Conservation (phyloP, 2,329 filamentous ascomycete species). For the Scolecobasidium constrictum region DNA sequence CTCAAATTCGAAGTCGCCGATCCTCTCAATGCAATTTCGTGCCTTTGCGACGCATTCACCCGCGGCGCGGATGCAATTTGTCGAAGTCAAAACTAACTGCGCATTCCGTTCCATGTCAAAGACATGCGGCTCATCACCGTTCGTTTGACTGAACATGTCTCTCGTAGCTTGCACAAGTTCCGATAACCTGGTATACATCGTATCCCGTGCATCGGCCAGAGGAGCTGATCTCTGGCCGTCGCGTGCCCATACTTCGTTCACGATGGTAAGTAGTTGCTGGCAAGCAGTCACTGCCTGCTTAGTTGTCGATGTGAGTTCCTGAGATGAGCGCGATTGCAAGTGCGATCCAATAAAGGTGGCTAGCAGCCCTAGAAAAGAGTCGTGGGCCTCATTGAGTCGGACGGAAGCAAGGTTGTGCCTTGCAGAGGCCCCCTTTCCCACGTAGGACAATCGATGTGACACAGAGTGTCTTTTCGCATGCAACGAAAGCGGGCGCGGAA, state of each 20-base stretch:
- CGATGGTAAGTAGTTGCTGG: conserved; percentile 63
- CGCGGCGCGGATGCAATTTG: conserved; percentile 77
- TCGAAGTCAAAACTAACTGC: conserved; percentile 66
- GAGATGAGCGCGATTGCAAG: conserved; percentile 80
- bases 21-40: conserved; percentile 72
- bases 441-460: conserved; percentile 68
- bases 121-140: conserved; percentile 59
- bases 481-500: conserved; percentile 16
- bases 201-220: conserved; percentile 57
- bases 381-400: conserved; percentile 67
- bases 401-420: conserved; percentile 73
- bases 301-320: conserved; percentile 71
- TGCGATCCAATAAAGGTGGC: conserved; percentile 92
- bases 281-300: conserved; percentile 76
- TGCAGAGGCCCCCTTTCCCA: conserved; percentile 51
- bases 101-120: conserved; percentile 72
- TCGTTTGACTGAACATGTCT: conserved; percentile 62
- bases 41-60: conserved; percentile 87
- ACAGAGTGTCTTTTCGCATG: conserved; percentile 38
- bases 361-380: conserved; percentile 80
- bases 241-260: conserved; percentile 73
- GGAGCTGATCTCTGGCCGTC: conserved; percentile 57
- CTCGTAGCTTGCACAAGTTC: conserved; percentile 72
- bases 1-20: conserved; percentile 82
- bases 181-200: conserved; percentile 70